These are phyloP conservation scores for Amphicarpaea edgeworthii DNA, from an alignment of 306 rosid species.

Conservation along the genomic window DNA sequence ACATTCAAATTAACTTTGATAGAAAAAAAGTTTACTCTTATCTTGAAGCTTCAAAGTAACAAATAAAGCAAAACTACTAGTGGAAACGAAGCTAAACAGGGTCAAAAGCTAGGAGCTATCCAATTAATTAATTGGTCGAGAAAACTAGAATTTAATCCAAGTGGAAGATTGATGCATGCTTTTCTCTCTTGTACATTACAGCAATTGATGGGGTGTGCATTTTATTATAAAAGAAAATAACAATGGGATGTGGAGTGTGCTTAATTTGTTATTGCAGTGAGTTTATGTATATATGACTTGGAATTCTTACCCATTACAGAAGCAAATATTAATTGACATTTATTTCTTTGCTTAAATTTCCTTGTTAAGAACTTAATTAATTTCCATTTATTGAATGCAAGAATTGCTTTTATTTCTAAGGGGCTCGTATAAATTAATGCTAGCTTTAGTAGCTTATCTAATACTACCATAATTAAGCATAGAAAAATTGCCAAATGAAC, in stretches of 20 bases:
- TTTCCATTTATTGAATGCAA: background rate
- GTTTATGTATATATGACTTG: slow-evolving; percentile 8
- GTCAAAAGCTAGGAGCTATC: slow-evolving; percentile 43
- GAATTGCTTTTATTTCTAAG: slow-evolving; percentile 15
- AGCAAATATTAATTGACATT: slow-evolving; percentile 26
- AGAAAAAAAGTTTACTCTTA: slow-evolving; percentile 54
- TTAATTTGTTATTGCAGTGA: slow-evolving; percentile 4
- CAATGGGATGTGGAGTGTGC: slow-evolving; percentile 36
- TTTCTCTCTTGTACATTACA: slow-evolving; percentile 36
- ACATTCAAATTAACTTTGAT: slow-evolving; percentile 41
- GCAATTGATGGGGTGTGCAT: too few species aligned
- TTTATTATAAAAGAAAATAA: too few species aligned
- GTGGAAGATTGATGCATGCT: slow-evolving; percentile 45
- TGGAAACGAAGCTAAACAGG: slow-evolving; percentile 44
- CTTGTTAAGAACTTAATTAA: background rate
- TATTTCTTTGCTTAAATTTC: slow-evolving; percentile 27
- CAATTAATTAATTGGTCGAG: slow-evolving; percentile 29
- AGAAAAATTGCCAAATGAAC: slow-evolving; percentile 11
- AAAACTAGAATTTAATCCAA: slow-evolving; percentile 31
- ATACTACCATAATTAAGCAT: background rate
- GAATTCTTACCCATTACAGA: slow-evolving; percentile 49
- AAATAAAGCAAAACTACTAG: slow-evolving; percentile 34
- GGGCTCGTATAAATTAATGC: background rate
- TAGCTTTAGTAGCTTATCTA: background rate
- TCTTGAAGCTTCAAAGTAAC: slow-evolving; percentile 45